A percentile compares a stretch with the other conserved stretches of the same genome.
phyloP scores from a whole-genome alignment of 176 grass and related monocot genomes.

The Aegilops tauschii region DNA sequence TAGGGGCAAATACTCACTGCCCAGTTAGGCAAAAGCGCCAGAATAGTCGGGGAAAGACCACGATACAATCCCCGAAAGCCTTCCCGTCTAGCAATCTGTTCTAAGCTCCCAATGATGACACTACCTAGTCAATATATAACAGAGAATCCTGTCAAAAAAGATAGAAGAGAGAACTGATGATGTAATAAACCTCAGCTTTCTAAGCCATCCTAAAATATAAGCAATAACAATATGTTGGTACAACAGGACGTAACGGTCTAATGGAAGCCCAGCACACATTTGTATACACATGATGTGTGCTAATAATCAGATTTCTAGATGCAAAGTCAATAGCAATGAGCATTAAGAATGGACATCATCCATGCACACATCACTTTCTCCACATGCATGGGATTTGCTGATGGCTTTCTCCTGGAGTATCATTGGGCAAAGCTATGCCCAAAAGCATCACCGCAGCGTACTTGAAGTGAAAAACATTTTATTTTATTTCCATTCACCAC shows the following conservation, averaged over 20 bases:
- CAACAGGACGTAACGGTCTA: neutral
- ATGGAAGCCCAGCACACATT: neutral
- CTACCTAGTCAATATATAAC: slow-evolving; percentile 58
- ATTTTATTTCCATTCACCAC: neutral
- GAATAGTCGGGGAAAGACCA: slow-evolving; percentile 78
- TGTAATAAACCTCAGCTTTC: slow-evolving; percentile 13
- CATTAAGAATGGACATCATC: neutral
- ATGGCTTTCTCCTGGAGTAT: neutral
- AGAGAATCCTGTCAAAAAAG: slow-evolving; percentile 21
- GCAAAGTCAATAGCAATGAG: slow-evolving; percentile 1
- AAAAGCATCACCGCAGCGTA: neutral
- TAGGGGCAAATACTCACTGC: slow-evolving; percentile 66
- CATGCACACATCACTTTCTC: neutral
- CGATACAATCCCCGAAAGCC: slow-evolving; percentile 87
- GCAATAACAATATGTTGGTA: neutral
- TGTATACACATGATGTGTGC: neutral
- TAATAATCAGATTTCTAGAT: slow-evolving; percentile 16
- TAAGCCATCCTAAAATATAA: neutral
- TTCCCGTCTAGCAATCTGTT: slow-evolving; percentile 84
- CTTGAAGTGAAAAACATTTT: neutral
- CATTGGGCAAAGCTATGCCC: neutral
- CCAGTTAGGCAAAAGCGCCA: slow-evolving; percentile 95
- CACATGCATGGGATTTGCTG: neutral
- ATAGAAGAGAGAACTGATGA: slow-evolving; percentile 10
- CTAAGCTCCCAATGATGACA: slow-evolving; percentile 81